Percentiles rank a stretch among this genome's conserved stretches.
phyloP scores from a whole-genome alignment of 495 filamentous ascomycete species.

The Annulohypoxylon nitens region DNA sequence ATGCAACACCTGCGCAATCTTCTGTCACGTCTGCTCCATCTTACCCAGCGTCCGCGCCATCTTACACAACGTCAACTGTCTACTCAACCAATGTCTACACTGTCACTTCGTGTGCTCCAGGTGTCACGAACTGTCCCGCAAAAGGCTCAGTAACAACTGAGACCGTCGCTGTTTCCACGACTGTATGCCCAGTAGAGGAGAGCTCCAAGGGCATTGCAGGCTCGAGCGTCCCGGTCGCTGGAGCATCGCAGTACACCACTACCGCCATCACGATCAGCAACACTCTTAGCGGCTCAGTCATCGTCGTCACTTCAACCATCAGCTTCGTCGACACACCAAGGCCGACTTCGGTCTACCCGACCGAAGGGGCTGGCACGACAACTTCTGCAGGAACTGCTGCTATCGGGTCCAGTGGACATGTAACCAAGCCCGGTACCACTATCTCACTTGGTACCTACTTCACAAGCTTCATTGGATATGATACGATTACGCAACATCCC shows the following conservation, averaged over 20 bases:
- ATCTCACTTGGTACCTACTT: constrained; percentile 46
- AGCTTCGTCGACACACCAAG: constrained; percentile 46
- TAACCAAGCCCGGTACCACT: constrained; percentile 40
- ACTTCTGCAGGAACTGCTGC: constrained; percentile 25
- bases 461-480: constrained; percentile 47
- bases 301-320: constrained; percentile 61
- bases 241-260: constrained; percentile 49
- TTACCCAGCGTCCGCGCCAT: constrained; percentile 22
- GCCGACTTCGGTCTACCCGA: constrained; percentile 34
- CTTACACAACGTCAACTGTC: constrained; percentile 60
- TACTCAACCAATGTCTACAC: constrained; percentile 67
- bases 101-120: constrained; percentile 64
- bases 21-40: constrained; percentile 26
- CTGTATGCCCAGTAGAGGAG: constrained; percentile 48
- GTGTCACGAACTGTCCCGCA: constrained; percentile 67
- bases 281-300: constrained; percentile 65
- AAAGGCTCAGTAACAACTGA: constrained; percentile 51
- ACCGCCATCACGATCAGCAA: constrained; percentile 65
- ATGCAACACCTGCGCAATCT: constrained; percentile 17
- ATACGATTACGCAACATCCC: constrained; percentile 32
- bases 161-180: constrained; percentile 48
- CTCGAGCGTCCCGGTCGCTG: constrained; percentile 17
- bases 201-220: constrained; percentile 18
- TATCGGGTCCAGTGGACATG: constrained; percentile 20
- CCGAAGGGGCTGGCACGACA: constrained; percentile 21